A percentile compares a stretch with the other conserved stretches of the same genome.
Conservation (phyloP, 768 basidiomycete species). For the Punctularia strigosozonata region DNA sequence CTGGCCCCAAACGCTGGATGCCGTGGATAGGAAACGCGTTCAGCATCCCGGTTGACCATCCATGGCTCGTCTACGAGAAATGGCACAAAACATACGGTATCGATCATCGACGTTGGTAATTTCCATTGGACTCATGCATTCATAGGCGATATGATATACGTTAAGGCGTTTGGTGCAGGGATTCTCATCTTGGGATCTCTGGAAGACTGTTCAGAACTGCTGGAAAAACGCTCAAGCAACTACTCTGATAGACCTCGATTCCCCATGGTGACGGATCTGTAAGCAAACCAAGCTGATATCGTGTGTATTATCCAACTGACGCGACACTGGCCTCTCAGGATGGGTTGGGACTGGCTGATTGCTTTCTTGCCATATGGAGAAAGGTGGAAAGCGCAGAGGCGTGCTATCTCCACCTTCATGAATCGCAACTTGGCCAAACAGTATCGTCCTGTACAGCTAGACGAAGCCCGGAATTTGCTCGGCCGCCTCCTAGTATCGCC, state of each 20-base stretch:
- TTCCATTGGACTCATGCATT: too few species aligned
- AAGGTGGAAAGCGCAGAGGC: conserved; percentile 14
- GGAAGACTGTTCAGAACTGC: conserved; percentile 45
- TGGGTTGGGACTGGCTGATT: conserved; percentile 15
- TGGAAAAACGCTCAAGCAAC: conserved; percentile 59
- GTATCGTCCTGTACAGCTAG: conserved; percentile 1
- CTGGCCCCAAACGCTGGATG: too few species aligned
- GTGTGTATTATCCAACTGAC: background rate
- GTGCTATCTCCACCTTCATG: conserved; percentile 15
- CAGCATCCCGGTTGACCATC: too few species aligned
- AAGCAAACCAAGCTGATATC: background rate
- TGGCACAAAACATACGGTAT: too few species aligned
- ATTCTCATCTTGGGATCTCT: conserved; percentile 58
- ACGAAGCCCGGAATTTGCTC: background rate
- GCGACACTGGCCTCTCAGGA: conserved; percentile 4
- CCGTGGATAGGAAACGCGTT: too few species aligned
- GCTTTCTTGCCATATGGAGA: conserved; percentile 15
- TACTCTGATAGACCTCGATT: conserved; percentile 41
- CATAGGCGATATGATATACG: conserved; percentile 57
- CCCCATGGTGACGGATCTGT: conserved; percentile 8
- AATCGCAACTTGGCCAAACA: conserved; percentile 3
- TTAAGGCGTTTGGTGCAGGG: conserved; percentile 54
- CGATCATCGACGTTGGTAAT: too few species aligned
- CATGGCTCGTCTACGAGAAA: too few species aligned
- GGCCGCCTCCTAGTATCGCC: conserved; percentile 2